Base-by-base conservation (phyloP, 2,329 filamentous ascomycete species). In the Fusarium denticulatum region DNA sequence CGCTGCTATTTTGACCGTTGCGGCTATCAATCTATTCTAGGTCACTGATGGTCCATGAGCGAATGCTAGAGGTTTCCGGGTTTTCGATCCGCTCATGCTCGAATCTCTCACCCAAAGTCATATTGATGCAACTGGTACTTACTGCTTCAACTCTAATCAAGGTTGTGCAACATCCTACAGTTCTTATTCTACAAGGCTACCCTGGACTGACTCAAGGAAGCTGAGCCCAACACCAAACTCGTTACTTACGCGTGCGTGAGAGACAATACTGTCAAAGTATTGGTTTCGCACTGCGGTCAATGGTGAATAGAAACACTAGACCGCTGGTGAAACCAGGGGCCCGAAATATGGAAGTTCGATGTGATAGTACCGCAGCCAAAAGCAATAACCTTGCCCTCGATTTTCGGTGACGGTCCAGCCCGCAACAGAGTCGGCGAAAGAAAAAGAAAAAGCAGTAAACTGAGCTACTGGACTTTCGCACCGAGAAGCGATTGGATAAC, bases 391-490 rank as follows among this genome's bases (percentile, higher is more conserved):
- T 55, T 58, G 59, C n/a, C 18, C 18, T 9, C n/a, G n/a, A 12
- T 52, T 52, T 55, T 55, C 34, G 20, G 34, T 40, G 30, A 65
- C 67, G 47, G 49, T 60, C 34, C 45, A 69, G 40, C 24, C 42
- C 37, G 40, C 47, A 49, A 34, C 34, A 37, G 32, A 57, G 55
- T 67, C 64, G 72, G 71, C 64, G 45, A 74, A 60, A 34, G 47
- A 69, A 74, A 72, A 74, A 74, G 64, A 55, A 74, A 74, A 55
- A 26, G 39, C 11, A 40, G 34, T 34, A 40, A 22, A n/a, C 16
- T 52, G 39, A 57, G 37, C 39, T 43, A 43, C 30, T 57, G 50
- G 49, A 30, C 24, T 65, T 36, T 34, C n/a, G 40, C 26, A 47
- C 30, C 30, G 24, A 67, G 62, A 55, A 59, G 59, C 39, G 37